Evolutionary conservation across 768 basidiomycete species (phyloP).

Genomic region (Rhizopogon vesiculosus): DNA sequence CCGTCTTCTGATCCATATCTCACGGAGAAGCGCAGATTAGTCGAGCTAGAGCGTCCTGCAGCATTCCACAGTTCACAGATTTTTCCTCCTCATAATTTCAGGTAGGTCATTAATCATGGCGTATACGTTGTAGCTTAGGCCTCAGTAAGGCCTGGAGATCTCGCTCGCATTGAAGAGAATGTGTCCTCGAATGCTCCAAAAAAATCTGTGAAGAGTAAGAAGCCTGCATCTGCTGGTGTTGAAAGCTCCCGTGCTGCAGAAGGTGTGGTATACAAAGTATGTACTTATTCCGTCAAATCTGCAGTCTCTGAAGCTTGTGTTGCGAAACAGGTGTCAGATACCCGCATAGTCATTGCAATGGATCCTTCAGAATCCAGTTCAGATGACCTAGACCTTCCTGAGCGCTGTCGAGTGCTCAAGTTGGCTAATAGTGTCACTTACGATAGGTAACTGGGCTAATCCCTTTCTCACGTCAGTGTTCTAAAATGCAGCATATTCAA

Average conservation of each 20-base stretch:
- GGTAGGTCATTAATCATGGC: slow-evolving; percentile 36
- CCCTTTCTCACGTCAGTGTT: not conserved
- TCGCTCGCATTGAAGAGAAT: slow-evolving; percentile 81
- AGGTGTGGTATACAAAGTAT: slow-evolving; percentile 85
- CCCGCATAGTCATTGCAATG: slow-evolving; percentile 75
- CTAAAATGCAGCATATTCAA: slow-evolving; percentile 19
- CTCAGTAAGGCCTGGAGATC: slow-evolving; percentile 70
- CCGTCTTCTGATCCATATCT: slow-evolving; percentile 7
- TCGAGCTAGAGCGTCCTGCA: slow-evolving; percentile 80
- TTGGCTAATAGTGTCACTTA: slow-evolving; percentile 91
- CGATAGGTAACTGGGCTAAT: slow-evolving; percentile 32
- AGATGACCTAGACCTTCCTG: slow-evolving; percentile 75
- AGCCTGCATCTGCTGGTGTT: slow-evolving; percentile 24
- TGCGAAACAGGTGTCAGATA: slow-evolving; percentile 63
- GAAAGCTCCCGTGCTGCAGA: slow-evolving; percentile 43
- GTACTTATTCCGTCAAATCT: not conserved
- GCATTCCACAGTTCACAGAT: slow-evolving; percentile 68
- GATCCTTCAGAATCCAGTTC: slow-evolving; percentile 55
- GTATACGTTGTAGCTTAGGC: not conserved
- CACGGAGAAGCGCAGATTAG: slow-evolving; percentile 53
- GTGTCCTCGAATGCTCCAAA: slow-evolving; percentile 33
- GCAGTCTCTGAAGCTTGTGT: not conserved
- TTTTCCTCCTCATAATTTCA: slow-evolving; percentile 86
- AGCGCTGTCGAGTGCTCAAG: slow-evolving; percentile 81
- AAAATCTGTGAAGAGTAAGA: slow-evolving; percentile 44